A percentile compares a stretch with the other conserved stretches of the same genome.
Evolutionary conservation across 2,329 filamentous ascomycete species (phyloP).

Genomic region (Pseudofabraea citricarpa): DNA sequence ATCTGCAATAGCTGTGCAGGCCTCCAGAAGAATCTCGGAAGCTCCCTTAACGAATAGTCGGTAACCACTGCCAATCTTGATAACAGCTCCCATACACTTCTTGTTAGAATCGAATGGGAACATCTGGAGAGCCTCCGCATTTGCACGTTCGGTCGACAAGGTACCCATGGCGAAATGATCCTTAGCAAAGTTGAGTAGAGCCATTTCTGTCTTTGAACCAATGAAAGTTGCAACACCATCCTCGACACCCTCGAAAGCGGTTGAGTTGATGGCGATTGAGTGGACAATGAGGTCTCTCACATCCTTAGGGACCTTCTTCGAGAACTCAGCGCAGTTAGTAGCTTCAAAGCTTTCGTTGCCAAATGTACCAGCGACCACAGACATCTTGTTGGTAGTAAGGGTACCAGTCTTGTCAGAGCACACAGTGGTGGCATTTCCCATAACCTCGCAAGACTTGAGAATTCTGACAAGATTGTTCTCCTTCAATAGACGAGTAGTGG

Average conservation of each 20-base stretch:
- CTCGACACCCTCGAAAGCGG: slow-evolving; percentile 58
- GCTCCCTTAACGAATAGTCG: slow-evolving; percentile 58
- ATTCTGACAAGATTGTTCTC: slow-evolving; percentile 63
- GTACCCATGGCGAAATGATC: slow-evolving; percentile 58
- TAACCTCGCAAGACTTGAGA: slow-evolving; percentile 59
- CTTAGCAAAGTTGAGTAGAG: slow-evolving; percentile 59
- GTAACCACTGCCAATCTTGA: slow-evolving; percentile 38
- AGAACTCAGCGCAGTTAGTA: slow-evolving; percentile 23
- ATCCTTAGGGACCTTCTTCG: neutral
- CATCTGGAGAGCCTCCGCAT: slow-evolving; percentile 49
- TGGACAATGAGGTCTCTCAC: slow-evolving; percentile 42
- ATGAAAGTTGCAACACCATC: slow-evolving; percentile 54
- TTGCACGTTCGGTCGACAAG: slow-evolving; percentile 54
- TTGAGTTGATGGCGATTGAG: slow-evolving; percentile 61
- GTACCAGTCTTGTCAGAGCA: slow-evolving; percentile 70
- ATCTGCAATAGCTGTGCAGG: slow-evolving; percentile 35
- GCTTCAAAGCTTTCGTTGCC: slow-evolving; percentile 29
- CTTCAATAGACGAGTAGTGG: slow-evolving; percentile 59
- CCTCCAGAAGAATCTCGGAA: slow-evolving; percentile 56
- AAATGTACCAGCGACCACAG: slow-evolving; percentile 60
- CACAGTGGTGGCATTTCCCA: slow-evolving; percentile 64
- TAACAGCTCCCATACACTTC: slow-evolving; percentile 63
- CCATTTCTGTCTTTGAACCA: slow-evolving; percentile 71
- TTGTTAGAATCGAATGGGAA: slow-evolving; percentile 30
- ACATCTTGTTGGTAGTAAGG: slow-evolving; percentile 66